Base-by-base conservation (phyloP, 768 basidiomycete species). In the Lenzites betulinus region DNA sequence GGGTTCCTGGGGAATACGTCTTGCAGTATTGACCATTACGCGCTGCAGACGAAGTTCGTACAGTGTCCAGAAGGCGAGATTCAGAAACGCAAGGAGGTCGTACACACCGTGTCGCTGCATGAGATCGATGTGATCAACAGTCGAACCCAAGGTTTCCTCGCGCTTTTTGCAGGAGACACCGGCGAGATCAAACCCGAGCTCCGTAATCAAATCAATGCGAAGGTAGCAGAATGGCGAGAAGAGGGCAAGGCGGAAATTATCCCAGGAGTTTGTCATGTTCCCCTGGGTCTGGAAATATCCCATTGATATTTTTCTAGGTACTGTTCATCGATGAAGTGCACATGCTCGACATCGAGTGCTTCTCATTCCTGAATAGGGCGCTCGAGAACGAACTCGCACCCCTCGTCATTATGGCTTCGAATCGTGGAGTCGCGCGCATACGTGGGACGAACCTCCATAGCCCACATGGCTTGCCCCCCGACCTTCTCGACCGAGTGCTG, bases 101-200 rank as follows among this genome's bases (percentile, higher is more conserved):
- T 95, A 8, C 97, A 99, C 75, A 98, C 95, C 0, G 95, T 98
- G 11, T 95, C 95, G 0, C 79, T 99, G 15, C 97, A 98, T 75
- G 97, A 99, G 77, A 98, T 99, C 67, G 97, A 99, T 70, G 95
- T 98, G 54, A 98, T 98, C 80, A 99, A 98, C 80, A 94, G 92
- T 64, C 86, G 96, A 51, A 98, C 96, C 7, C 97, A 99, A 79
- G 97, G 97, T 3, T 98, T 98, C 82, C 85, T 98, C 36, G 96
- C 97, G 0, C 83, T 99, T 13, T 92, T 92, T 71, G 86, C 91
- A 52, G 96, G 96, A 12, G 97, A 99, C 72, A 99, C 97, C 0
- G 97, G 97, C 18, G 97, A 99, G 78, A 98, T 99, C 75, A 98
- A 97, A 77, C 92, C 95, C 30, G 96, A 98, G 72, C 79, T 99